Evolutionary conservation across 192 early-diverging fungal genomes (phyloP).

Genomic region (Coemansia sp.): DNA sequence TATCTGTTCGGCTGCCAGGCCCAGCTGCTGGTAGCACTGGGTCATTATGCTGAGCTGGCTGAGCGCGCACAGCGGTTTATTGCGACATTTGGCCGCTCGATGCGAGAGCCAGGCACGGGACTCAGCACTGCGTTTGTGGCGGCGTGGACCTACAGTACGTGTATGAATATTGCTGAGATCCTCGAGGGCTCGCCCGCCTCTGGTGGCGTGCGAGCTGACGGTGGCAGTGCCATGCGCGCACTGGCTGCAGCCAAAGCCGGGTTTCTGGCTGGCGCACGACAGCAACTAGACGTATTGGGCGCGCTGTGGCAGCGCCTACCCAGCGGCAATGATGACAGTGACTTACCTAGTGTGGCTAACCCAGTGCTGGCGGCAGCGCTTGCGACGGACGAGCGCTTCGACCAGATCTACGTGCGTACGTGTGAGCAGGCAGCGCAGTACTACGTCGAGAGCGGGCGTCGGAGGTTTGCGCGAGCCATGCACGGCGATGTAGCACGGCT

Average conservation of each 20-base stretch:
- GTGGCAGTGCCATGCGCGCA: neutral
- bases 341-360: conserved; percentile 16
- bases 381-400: conserved; percentile 41
- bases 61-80: conserved; percentile 49
- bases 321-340: neutral
- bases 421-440: conserved; percentile 58
- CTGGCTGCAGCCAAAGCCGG: conserved; percentile 56
- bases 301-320: conserved; percentile 32
- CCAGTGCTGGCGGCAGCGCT: conserved; percentile 55
- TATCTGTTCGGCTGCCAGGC: conserved; percentile 96
- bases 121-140: conserved; percentile 43
- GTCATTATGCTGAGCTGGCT: conserved; percentile 51
- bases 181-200: conserved; percentile 44
- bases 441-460: conserved; percentile 48
- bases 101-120: conserved; percentile 46
- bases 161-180: conserved; percentile 56
- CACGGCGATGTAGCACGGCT: conserved; percentile 53
- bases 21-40: conserved; percentile 72
- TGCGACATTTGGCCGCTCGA: conserved; percentile 27
- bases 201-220: conserved; percentile 13
- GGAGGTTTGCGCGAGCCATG: conserved; percentile 46
- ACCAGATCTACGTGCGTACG: conserved; percentile 54
- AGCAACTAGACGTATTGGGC: conserved; percentile 54
- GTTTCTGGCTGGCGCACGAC: conserved; percentile 47
- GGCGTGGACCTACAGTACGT: conserved; percentile 52